These are phyloP conservation scores for Apiospora hydei DNA, from an alignment of 2,329 filamentous ascomycete genomes.

Conservation along the genomic window DNA sequence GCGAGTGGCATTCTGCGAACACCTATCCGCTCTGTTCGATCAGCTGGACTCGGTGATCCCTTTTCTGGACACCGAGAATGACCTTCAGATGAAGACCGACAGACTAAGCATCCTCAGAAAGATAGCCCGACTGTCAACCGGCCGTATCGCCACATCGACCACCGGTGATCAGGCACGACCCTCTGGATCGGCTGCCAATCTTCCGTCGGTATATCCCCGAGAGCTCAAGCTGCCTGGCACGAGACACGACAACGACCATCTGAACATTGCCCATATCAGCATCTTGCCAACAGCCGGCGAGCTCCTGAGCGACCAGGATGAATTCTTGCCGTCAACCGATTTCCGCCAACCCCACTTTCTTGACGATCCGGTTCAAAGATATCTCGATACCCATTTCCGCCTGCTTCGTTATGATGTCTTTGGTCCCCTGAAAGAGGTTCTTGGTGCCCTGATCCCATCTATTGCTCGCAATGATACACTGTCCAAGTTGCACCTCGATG, in stretches of 20 bases:
- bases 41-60: neutral
- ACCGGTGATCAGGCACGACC: neutral
- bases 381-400: constrained; percentile 61
- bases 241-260: constrained; percentile 58
- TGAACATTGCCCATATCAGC: constrained; percentile 52
- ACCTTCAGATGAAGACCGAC: constrained; percentile 33
- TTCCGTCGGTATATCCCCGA: constrained; percentile 25
- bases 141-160: neutral
- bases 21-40: neutral
- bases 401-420: constrained; percentile 63
- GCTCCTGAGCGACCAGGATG: constrained; percentile 48
- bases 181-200: constrained; percentile 35
- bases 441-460: constrained; percentile 48
- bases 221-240: constrained; percentile 25
- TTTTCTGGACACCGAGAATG: constrained; percentile 43
- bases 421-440: constrained; percentile 58
- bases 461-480: no score
- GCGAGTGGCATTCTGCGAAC: neutral
- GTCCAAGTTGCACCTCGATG: no score
- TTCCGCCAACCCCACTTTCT: constrained; percentile 48
- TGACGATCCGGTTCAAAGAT: constrained; percentile 51
- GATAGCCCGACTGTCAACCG: neutral
- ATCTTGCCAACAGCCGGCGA: constrained; percentile 59
- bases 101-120: neutral
- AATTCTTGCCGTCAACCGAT: constrained; percentile 54